These are phyloP conservation scores for Puccinia triticina DNA, from an alignment of 1,284 basidiomycete species.

Conservation along the genomic window DNA sequence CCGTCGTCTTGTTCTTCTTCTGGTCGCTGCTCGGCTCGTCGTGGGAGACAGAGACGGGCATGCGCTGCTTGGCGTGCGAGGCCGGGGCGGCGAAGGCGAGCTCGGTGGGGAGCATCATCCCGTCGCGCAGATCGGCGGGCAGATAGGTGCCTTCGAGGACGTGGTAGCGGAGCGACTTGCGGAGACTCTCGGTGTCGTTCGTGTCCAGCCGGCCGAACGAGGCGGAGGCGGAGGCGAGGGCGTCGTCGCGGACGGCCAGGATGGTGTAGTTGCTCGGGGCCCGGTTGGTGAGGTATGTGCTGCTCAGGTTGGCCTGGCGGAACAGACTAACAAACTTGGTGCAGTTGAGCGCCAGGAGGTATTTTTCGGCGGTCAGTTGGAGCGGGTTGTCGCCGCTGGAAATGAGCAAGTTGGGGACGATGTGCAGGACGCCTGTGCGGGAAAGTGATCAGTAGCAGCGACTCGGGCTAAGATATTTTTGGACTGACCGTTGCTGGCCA, in stretches of 20 bases:
- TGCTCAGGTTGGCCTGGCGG: constrained; percentile 75
- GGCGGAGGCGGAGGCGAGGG: constrained; percentile 63
- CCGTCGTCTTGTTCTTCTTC: constrained; percentile 61
- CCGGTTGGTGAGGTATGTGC: constrained; percentile 74
- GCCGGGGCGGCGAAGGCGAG: constrained; percentile 59
- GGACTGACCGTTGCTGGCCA: constrained; percentile 75
- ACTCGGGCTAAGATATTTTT: constrained; percentile 40
- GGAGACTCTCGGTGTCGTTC: constrained; percentile 70
- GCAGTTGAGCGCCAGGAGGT: constrained; percentile 83
- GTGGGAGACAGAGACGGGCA: constrained; percentile 72
- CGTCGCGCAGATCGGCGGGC: constrained; percentile 71
- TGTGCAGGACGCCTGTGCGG: constrained; percentile 81
- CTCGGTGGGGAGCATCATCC: constrained; percentile 77
- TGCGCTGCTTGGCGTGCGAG: constrained; percentile 67
- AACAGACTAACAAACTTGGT: constrained; percentile 84
- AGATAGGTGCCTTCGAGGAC: constrained; percentile 78
- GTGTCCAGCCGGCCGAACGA: constrained; percentile 65
- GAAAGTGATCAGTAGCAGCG: no score
- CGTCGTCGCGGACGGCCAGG: constrained; percentile 85
- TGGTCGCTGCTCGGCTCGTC: constrained; percentile 52
- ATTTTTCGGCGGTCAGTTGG: constrained; percentile 87
- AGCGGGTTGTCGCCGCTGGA: constrained; percentile 70
- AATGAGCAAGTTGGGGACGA: constrained; percentile 79
- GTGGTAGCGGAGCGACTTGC: constrained; percentile 74
- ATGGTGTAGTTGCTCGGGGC: constrained; percentile 70